Conservation (phyloP, 208 protist genomes). For the Tritrichomonas foetus region DNA sequence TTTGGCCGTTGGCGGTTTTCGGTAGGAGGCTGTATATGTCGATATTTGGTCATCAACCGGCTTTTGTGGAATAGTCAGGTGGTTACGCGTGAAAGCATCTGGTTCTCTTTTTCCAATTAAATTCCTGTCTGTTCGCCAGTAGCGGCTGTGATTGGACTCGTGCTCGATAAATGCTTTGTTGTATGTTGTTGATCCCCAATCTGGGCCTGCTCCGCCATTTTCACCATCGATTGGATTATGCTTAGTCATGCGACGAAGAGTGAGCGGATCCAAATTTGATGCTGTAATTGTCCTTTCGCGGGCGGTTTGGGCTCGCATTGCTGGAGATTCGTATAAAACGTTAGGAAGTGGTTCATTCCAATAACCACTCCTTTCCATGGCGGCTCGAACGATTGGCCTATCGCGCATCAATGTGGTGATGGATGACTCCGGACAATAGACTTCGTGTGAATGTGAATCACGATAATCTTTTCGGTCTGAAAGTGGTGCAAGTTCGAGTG, state of each 20-base stretch:
- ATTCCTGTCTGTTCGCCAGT: background rate
- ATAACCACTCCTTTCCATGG: conserved; percentile 13
- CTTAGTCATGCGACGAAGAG: background rate
- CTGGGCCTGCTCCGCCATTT: background rate
- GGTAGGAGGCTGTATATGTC: background rate
- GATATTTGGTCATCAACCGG: background rate
- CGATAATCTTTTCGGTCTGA: background rate
- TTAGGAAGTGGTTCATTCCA: conserved; percentile 7
- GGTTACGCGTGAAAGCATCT: background rate
- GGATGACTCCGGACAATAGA: background rate
- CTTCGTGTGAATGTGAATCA: background rate
- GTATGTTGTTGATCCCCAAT: conserved; percentile 23
- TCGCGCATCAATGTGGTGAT: background rate
- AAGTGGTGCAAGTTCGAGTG: background rate
- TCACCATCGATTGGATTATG: conserved; percentile 21
- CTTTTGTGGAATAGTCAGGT: background rate
- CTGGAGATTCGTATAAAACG: background rate
- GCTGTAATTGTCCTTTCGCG: background rate
- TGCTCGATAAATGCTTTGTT: background rate
- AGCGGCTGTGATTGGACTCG: background rate
- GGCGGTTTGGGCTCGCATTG: background rate
- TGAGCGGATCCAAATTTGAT: background rate
- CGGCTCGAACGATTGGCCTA: background rate
- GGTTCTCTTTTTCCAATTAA: conserved; percentile 1
- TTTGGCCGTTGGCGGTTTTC: background rate